Percentiles rank a stretch among this genome's conserved stretches.
Evolutionary conservation across 2,329 filamentous ascomycete genomes (phyloP).

Genomic region (Sporothrix pseudoabietina): DNA sequence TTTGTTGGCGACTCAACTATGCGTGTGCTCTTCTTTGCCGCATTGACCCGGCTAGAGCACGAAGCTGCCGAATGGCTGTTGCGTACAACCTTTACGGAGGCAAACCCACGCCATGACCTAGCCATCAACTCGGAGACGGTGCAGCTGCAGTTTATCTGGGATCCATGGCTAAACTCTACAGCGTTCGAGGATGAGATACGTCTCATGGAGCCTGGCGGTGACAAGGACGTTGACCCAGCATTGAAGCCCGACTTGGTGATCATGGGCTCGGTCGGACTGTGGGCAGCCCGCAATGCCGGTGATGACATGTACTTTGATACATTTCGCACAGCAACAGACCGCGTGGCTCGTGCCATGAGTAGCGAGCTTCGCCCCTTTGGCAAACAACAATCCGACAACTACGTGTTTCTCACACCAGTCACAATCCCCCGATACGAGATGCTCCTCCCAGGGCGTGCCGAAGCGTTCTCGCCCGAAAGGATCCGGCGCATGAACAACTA

Average conservation of each 20-base stretch:
- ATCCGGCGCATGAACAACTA: constrained; percentile 57
- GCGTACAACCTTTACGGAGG: constrained; percentile 40
- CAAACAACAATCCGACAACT: constrained; percentile 24
- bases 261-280: constrained; percentile 57
- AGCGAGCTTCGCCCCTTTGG: background rate
- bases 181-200: constrained; percentile 47
- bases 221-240: constrained; percentile 35
- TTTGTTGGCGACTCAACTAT: constrained; percentile 64
- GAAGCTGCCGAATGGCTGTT: constrained; percentile 44
- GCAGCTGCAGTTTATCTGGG: constrained; percentile 61
- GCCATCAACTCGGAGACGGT: constrained; percentile 50
- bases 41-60: constrained; percentile 52
- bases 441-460: constrained; percentile 46
- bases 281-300: constrained; percentile 56
- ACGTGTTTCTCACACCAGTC: constrained; percentile 44
- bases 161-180: constrained; percentile 62
- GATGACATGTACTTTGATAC: constrained; percentile 46
- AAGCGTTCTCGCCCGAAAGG: constrained; percentile 51
- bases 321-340: constrained; percentile 52
- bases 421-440: constrained; percentile 48
- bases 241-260: constrained; percentile 52
- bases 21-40: constrained; percentile 63
- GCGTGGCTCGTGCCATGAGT: constrained; percentile 42
- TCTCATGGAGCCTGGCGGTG: constrained; percentile 40
- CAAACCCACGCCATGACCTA: constrained; percentile 50